Conservation (phyloP, 352 stramenopile species). For the Globisporangium paddicum region DNA sequence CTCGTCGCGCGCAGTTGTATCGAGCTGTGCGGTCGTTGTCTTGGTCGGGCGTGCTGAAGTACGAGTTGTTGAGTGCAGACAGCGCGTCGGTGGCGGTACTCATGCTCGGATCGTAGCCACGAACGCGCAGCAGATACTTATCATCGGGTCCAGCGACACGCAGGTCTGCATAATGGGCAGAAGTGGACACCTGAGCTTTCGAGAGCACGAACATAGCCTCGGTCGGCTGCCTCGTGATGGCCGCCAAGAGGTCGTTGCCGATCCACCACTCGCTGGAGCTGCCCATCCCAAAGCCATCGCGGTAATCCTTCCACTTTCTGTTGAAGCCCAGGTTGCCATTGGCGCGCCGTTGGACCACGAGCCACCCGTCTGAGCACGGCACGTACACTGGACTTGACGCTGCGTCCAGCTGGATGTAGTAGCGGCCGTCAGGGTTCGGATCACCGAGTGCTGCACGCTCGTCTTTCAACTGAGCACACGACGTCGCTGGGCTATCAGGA, state of each 20-base stretch:
- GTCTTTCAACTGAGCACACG: constrained; percentile 46
- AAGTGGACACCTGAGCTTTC: constrained; percentile 34
- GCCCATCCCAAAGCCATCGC: constrained; percentile 43
- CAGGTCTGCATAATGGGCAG: constrained; percentile 41
- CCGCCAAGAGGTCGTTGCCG: constrained; percentile 38
- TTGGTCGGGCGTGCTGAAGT: constrained; percentile 53
- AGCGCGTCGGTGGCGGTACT: constrained; percentile 44
- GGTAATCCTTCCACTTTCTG: constrained; percentile 58
- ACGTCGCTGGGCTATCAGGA: constrained; percentile 33
- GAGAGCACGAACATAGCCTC: constrained; percentile 53
- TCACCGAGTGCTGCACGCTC: constrained; percentile 29
- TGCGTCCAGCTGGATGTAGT: constrained; percentile 41
- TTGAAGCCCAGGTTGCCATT: constrained; percentile 53
- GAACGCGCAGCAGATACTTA: constrained; percentile 41
- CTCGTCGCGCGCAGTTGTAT: constrained; percentile 42
- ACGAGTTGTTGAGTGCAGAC: constrained; percentile 39
- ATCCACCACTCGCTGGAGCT: constrained; percentile 51
- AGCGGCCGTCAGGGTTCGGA: constrained; percentile 46
- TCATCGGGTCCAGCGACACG: constrained; percentile 36
- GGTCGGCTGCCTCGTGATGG: constrained; percentile 27
- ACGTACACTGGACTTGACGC: constrained; percentile 19
- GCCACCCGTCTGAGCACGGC: constrained; percentile 54
- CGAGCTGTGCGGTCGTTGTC: constrained; percentile 43
- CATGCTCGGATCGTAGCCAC: constrained; percentile 23
- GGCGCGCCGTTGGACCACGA: constrained; percentile 41